phyloP scores from a whole-genome alignment of 441 rosid genomes.

The Jatropha podagrica region DNA sequence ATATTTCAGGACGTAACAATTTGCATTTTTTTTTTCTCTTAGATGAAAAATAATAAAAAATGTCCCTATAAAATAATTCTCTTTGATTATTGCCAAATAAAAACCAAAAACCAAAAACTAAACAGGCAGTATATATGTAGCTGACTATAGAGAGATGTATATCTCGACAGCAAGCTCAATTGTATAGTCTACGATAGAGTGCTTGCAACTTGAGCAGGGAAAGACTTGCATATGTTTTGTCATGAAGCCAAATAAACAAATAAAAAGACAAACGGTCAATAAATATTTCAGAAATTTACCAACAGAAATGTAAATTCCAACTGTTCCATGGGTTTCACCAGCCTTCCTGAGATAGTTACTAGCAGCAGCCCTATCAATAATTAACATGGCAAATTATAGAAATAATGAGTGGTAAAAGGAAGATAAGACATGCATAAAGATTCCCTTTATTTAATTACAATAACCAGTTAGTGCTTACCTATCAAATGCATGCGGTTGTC shows the following conservation, averaged over 20 bases:
- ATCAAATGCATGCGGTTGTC: constrained; percentile 90
- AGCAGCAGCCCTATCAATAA: constrained; percentile 52
- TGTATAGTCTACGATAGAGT: not conserved
- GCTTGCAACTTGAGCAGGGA: not conserved
- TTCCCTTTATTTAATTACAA: not conserved
- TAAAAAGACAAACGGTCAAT: not conserved
- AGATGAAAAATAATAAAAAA: too few relatives aligned
- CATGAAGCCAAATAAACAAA: too few relatives aligned
- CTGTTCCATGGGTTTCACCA: constrained; percentile 81
- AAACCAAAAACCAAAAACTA: not conserved
- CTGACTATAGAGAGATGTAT: not conserved
- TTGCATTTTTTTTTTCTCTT: too few relatives aligned
- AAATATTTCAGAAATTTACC: constrained; percentile 46
- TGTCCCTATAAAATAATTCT: too few relatives aligned
- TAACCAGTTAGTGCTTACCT: constrained; percentile 38
- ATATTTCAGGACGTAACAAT: too few relatives aligned
- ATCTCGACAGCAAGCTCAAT: too few relatives aligned
- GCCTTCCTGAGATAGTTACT: constrained; percentile 70
- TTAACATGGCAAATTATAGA: not conserved
- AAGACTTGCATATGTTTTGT: too few relatives aligned
- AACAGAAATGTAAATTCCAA: constrained; percentile 53
- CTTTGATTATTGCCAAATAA: too few relatives aligned
- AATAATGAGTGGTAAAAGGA: too few relatives aligned
- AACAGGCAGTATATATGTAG: not conserved
- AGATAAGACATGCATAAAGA: not conserved